Conservation (phyloP, 73 alveolate species). For the Blepharisma japonicum region DNA sequence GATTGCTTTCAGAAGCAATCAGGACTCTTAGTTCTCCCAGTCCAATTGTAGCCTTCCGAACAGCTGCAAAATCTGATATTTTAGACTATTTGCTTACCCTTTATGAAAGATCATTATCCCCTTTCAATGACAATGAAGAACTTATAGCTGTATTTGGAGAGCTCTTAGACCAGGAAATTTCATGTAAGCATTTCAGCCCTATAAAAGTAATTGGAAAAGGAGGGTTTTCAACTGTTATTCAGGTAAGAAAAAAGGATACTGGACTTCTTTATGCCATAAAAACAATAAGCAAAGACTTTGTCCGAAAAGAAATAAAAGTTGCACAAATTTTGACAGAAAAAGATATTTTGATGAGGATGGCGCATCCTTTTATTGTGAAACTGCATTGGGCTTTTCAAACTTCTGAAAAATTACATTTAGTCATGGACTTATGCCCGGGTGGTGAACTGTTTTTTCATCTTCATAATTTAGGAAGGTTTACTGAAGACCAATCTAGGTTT, state of each 20-base stretch:
- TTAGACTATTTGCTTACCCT: constrained; percentile 16
- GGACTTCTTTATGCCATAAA: constrained; percentile 81
- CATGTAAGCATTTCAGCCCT: constrained; percentile 36
- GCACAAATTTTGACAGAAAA: constrained; percentile 40
- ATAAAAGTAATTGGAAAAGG: constrained; percentile 83
- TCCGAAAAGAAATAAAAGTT: constrained; percentile 34
- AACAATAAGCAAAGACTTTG: constrained; percentile 60
- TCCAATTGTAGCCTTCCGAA: constrained; percentile 7
- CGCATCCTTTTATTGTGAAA: constrained; percentile 59
- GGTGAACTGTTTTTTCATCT: constrained; percentile 84
- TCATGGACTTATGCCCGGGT: constrained; percentile 81
- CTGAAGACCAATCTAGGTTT: constrained; percentile 53
- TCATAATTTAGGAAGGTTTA: constrained; percentile 58
- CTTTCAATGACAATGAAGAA: constrained; percentile 10
- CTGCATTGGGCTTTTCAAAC: constrained; percentile 74
- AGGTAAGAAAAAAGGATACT: constrained; percentile 72
- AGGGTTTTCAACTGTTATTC: constrained; percentile 71
- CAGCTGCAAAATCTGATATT: constrained; percentile 8
- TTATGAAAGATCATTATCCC: constrained; percentile 23
- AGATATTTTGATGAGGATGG: constrained; percentile 49
- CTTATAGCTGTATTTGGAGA: constrained; percentile 24
- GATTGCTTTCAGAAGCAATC: neutral
- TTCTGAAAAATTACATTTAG: constrained; percentile 52
- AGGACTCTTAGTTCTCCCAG: constrained; percentile 4
- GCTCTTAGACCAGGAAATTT: neutral